These are phyloP conservation scores for Mrakia gelida DNA, from an alignment of 768 basidiomycete genomes.

Conservation along the genomic window DNA sequence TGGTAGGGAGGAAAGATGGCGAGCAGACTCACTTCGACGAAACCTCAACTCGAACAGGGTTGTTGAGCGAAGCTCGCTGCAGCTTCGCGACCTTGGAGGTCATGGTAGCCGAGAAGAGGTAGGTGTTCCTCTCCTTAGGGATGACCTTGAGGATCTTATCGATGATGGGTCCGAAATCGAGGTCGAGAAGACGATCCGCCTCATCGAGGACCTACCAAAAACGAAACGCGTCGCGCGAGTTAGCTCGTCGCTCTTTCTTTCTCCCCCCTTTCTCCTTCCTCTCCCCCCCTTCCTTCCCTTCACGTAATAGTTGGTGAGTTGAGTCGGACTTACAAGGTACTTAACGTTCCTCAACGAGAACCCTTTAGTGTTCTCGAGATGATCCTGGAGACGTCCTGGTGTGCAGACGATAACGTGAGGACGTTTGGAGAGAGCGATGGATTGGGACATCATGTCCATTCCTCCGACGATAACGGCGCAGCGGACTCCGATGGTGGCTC, in stretches of 20 bases:
- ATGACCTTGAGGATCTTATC: constrained; percentile 95
- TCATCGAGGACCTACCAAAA: constrained; percentile 81
- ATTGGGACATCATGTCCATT: constrained; percentile 82
- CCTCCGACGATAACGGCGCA: constrained; percentile 92
- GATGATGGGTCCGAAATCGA: constrained; percentile 93
- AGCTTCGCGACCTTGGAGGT: constrained; percentile 96
- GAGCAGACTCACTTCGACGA: constrained; percentile 74
- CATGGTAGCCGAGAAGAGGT: constrained; percentile 98
- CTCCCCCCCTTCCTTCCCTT: no score
- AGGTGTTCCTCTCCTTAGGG: constrained; percentile 89
- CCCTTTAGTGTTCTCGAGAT: constrained; percentile 95
- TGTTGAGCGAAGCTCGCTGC: constrained; percentile 84
- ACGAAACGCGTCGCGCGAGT: not conserved
- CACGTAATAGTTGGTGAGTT: no score
- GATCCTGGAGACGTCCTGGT: constrained; percentile 86
- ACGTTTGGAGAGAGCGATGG: constrained; percentile 83
- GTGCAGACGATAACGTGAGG: constrained; percentile 95
- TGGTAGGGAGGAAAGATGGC: no score
- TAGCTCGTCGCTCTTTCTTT: not conserved
- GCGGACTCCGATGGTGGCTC: constrained; percentile 86
- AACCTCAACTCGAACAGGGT: constrained; percentile 91
- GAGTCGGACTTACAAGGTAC: constrained; percentile 64
- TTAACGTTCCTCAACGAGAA: constrained; percentile 80
- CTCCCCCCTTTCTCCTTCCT: not conserved
- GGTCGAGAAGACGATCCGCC: constrained; percentile 88